Evolutionary conservation across 257 asterid genomes (phyloP).

Genomic region (Apocynum venetum): DNA sequence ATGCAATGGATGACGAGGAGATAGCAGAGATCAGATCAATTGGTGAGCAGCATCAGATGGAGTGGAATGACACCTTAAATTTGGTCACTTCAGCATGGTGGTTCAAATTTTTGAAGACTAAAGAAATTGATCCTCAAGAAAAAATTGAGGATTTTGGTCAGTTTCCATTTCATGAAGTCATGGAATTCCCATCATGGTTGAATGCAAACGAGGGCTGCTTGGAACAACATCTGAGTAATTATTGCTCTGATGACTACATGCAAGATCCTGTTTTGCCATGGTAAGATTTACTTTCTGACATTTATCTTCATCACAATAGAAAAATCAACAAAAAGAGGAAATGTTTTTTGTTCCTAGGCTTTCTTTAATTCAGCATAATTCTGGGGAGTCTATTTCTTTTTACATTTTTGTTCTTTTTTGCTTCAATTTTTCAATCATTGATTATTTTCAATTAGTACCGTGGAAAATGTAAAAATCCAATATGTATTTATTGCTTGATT

Average conservation of each 20-base stretch:
- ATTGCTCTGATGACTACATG: constrained; percentile 51
- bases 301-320: background rate
- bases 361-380: background rate
- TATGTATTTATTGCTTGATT: background rate
- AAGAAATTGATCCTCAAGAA: constrained; percentile 56
- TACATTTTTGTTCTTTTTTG: background rate
- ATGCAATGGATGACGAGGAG: constrained; percentile 80
- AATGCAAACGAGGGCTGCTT: constrained; percentile 58
- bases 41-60: constrained; percentile 86
- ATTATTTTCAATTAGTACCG: background rate
- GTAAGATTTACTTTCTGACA: constrained; percentile 36
- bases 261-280: constrained; percentile 87
- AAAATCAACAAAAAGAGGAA: background rate
- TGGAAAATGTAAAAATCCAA: background rate
- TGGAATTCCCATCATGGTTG: constrained; percentile 92
- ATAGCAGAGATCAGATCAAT: constrained; percentile 90
- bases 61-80: constrained; percentile 88
- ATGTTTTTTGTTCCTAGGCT: constrained; percentile 17
- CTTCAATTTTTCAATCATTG: background rate
- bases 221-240: constrained; percentile 43
- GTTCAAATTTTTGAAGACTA: constrained; percentile 71
- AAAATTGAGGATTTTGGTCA: constrained; percentile 31
- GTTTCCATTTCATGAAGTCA: constrained; percentile 62
- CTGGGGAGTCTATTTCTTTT: background rate
- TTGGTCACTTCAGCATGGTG: constrained; percentile 86